Conservation (phyloP, 805 yeast species). For the Saturnispora sanitii region DNA sequence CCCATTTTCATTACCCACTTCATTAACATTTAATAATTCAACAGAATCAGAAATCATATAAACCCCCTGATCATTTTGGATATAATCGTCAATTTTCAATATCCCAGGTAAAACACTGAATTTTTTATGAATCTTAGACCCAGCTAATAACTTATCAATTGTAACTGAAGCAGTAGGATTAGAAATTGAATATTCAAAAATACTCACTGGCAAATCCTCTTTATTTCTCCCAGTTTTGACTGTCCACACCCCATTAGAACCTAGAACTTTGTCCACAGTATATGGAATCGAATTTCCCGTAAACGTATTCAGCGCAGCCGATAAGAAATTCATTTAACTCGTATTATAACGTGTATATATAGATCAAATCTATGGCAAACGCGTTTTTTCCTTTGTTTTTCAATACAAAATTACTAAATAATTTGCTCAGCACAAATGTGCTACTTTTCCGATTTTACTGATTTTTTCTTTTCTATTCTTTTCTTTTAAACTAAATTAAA, state of each 20-base stretch:
- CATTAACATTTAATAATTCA: constrained; percentile 20
- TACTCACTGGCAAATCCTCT: constrained; percentile 44
- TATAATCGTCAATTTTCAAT: constrained; percentile 49
- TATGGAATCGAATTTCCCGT: constrained; percentile 54
- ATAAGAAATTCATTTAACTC: constrained; percentile 56
- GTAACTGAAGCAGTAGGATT: constrained; percentile 23
- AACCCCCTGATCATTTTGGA: constrained; percentile 47
- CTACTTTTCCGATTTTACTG: too few species aligned
- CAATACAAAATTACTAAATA: background rate
- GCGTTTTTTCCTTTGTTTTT: too few species aligned
- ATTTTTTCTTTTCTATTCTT: too few species aligned
- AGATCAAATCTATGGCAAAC: too few species aligned
- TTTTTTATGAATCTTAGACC: constrained; percentile 39
- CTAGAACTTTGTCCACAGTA: constrained; percentile 36
- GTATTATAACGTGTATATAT: too few species aligned
- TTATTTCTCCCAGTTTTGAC: constrained; percentile 49
- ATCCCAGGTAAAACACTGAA: constrained; percentile 61
- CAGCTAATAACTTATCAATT: constrained; percentile 31
- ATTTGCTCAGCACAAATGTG: too few species aligned
- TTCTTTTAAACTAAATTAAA: too few species aligned
- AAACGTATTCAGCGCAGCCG: constrained; percentile 51
- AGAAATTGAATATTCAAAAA: constrained; percentile 23
- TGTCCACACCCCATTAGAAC: constrained; percentile 43
- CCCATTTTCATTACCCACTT: constrained; percentile 27
- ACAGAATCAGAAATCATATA: constrained; percentile 63